Percentiles rank a stretch among this genome's conserved stretches.
Evolutionary conservation across 306 rosid genomes (phyloP).

Genomic region (Calophaca sinica): DNA sequence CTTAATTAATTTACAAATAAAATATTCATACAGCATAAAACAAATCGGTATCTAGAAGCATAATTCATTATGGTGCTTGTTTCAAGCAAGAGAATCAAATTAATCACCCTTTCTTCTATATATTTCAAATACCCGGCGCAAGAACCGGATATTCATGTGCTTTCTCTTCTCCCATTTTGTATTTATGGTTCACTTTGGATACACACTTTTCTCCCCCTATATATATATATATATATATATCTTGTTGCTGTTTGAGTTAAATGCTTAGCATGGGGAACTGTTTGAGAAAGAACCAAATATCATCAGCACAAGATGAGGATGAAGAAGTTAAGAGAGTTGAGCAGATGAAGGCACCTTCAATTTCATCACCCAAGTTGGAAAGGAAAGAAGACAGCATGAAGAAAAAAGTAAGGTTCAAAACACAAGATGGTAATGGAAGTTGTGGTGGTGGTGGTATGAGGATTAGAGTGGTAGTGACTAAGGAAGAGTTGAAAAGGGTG

Average conservation of each 20-base stretch:
- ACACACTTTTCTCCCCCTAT: neutral
- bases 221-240: neutral
- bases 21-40: constrained; percentile 23
- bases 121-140: constrained; percentile 57
- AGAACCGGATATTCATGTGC: constrained; percentile 74
- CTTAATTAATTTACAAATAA: neutral
- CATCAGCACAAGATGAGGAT: constrained; percentile 55
- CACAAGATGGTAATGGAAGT: neutral
- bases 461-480: constrained; percentile 69
- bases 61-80: constrained; percentile 28
- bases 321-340: constrained; percentile 44
- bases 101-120: neutral
- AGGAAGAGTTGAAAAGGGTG: constrained; percentile 66
- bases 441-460: constrained; percentile 56
- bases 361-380: neutral
- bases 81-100: constrained; percentile 53
- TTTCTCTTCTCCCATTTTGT: constrained; percentile 20
- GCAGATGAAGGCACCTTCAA: constrained; percentile 1
- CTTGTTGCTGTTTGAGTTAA: neutral
- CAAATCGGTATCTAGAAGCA: constrained; percentile 48
- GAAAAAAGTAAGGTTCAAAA: constrained; percentile 43
- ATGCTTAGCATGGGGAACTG: constrained; percentile 72
- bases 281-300: constrained; percentile 51
- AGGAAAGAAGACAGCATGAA: constrained; percentile 26
- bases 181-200: constrained; percentile 14